Evolutionary conservation across 2,329 filamentous ascomycete species (phyloP), one percentile per base, ranked within the genome.

Genomic region (Sporothrix protearum): DNA sequence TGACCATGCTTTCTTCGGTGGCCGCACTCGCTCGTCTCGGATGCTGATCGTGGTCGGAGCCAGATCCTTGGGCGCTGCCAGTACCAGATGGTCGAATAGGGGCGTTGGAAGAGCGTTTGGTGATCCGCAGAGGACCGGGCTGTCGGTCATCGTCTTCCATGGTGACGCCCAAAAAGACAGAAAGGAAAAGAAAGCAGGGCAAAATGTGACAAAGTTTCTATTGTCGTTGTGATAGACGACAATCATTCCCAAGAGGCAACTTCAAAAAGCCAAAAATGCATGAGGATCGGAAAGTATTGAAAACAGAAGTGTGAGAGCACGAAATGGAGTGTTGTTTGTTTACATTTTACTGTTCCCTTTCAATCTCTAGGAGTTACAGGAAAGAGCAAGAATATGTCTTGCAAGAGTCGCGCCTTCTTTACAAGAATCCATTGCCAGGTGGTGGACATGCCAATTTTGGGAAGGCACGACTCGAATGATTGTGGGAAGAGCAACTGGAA

Each of bases 1-100:
- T 80, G 49, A 72, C 75, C 25, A 76, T 70, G 74, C 76, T 77
- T 53, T 74, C 74, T 39, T 79, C 72, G 0, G 77, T 80, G 16
- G 69, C 70, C 22, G 73, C 69, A 72, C 78, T 79, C 49, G 63
- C 63, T 33, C 30, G 69, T 28, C 73, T 68, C 22, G 3, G 28
- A 4, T n/a, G 25, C 14, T 51, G 4, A 14, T 51, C 47, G n/a
- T 12, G 19, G 1, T 61, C 49, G 3, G 28, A 22, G 22, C 16
- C 45, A 1, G 47, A 9, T 28, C 33, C 42, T 0, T 49, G 53
- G 8, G 10, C 9, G 8, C 30, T 42, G 51, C 4, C 25, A 42
- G 25, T 68, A 16, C 59, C 66, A 49, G 47, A 51, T 2, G 67
- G 30, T 7, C 64, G 63, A n/a, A 47, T 19, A 10, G 70, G 39